phyloP scores from a whole-genome alignment of 1,284 basidiomycete genomes.

The Cutaneotrichosporon sp. region DNA sequence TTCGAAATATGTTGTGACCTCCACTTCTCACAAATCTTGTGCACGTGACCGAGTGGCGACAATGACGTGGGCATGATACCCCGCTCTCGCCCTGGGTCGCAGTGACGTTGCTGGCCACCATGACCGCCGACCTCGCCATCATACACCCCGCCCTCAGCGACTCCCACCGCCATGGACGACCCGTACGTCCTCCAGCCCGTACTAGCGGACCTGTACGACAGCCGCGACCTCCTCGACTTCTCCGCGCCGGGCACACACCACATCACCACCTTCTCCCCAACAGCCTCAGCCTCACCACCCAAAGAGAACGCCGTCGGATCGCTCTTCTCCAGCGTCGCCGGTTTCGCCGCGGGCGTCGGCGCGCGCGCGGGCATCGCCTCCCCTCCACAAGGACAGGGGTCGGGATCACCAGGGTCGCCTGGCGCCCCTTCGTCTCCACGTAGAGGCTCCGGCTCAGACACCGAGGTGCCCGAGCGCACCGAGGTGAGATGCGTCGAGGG shows the following conservation, averaged over 20 bases:
- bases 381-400: not conserved
- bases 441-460: not conserved
- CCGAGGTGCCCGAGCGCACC: conserved; percentile 2
- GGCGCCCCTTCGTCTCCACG: not conserved
- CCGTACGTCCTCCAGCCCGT: conserved; percentile 47
- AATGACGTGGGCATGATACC: conserved; percentile 10
- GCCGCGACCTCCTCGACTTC: conserved; percentile 48
- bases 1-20: not conserved
- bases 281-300: not conserved
- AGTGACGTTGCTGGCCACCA: conserved; percentile 18
- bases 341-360: conserved; percentile 42
- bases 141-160: not conserved
- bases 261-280: not conserved
- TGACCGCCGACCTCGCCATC: not conserved
- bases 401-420: not conserved
- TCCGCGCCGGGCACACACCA: conserved; percentile 20
- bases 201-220: conserved; percentile 41
- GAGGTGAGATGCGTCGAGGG: conserved; percentile 50
- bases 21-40: conserved; percentile 8
- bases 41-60: conserved; percentile 11
- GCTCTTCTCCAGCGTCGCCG: conserved; percentile 41
- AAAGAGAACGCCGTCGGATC: conserved; percentile 21
- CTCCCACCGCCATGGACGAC: conserved; percentile 7
- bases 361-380: conserved; percentile 25
- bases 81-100: too few species aligned